Evolutionary conservation across 257 asterid genomes (phyloP).

Genomic region (Echites panduratus): DNA sequence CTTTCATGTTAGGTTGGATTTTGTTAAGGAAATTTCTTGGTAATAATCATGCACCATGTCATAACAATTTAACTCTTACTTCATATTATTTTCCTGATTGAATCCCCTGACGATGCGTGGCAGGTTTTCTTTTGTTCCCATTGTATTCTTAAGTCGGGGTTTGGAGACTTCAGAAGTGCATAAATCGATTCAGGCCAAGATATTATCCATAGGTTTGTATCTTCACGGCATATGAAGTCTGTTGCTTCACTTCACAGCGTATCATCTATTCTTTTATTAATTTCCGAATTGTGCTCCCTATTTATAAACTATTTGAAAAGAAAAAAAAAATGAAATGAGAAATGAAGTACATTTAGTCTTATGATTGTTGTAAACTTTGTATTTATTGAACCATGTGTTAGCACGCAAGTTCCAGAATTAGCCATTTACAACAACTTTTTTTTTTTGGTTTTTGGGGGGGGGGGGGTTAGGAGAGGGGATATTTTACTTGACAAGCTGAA

Average conservation of each 20-base stretch:
- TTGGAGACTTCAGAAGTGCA: constrained; percentile 33
- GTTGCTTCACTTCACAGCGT: constrained; percentile 6
- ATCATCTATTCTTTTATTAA: constrained; percentile 6
- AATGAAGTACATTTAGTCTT: not conserved
- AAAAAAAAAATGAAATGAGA: not conserved
- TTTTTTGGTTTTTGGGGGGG: no score
- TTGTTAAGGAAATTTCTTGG: not conserved
- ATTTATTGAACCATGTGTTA: not conserved
- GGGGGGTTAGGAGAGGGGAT: no score
- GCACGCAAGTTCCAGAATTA: not conserved
- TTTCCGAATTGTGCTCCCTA: not conserved
- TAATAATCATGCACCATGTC: not conserved
- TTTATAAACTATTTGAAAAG: not conserved
- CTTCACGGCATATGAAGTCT: not conserved
- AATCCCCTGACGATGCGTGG: constrained; percentile 6
- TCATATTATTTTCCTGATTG: constrained; percentile 1
- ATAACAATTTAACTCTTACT: not conserved
- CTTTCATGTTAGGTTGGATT: not conserved
- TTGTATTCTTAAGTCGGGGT: constrained; percentile 43
- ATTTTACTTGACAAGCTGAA: not conserved
- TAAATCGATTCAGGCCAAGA: constrained; percentile 50
- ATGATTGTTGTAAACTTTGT: not conserved
- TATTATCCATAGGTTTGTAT: constrained; percentile 61
- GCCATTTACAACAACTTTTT: not conserved
- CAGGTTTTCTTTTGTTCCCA: constrained; percentile 75